Evolutionary conservation across 2,329 filamentous ascomycete species (phyloP).

Genomic region (Fusarium bactridioides): DNA sequence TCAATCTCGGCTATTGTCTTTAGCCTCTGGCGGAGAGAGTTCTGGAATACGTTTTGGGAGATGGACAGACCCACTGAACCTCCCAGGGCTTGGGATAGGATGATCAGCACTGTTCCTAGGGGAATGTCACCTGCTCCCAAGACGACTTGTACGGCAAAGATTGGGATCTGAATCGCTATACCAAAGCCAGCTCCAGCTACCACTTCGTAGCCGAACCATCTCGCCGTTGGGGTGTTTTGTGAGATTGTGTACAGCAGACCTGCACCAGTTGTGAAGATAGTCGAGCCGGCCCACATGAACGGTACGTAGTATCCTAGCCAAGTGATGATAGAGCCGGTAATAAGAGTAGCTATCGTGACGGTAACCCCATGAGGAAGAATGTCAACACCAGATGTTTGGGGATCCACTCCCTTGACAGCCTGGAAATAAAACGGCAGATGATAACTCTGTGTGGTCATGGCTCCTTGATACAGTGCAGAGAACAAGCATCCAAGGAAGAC

Average conservation of each 20-base stretch:
- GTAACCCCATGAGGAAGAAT: constrained; percentile 34
- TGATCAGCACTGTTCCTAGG: constrained; percentile 51
- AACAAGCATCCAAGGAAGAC: constrained; percentile 28
- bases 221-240: constrained; percentile 41
- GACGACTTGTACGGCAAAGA: constrained; percentile 55
- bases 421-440: constrained; percentile 39
- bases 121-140: constrained; percentile 52
- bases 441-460: constrained; percentile 33
- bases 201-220: constrained; percentile 56
- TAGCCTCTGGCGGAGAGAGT: constrained; percentile 5
- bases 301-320: constrained; percentile 27
- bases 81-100: constrained; percentile 56
- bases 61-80: constrained; percentile 42
- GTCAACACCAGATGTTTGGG: constrained; percentile 25
- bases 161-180: constrained; percentile 51
- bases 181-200: constrained; percentile 54
- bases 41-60: constrained; percentile 35
- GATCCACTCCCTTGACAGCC: constrained; percentile 25
- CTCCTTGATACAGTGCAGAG: constrained; percentile 30
- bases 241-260: constrained; percentile 36
- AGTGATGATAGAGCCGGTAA: constrained; percentile 20
- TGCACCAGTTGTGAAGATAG: constrained; percentile 21
- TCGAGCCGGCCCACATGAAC: constrained; percentile 33
- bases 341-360: constrained; percentile 11
- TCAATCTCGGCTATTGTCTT: constrained; percentile 10